Conservation (phyloP, 148 eudicot species). For the Amaranthus palmeri region DNA sequence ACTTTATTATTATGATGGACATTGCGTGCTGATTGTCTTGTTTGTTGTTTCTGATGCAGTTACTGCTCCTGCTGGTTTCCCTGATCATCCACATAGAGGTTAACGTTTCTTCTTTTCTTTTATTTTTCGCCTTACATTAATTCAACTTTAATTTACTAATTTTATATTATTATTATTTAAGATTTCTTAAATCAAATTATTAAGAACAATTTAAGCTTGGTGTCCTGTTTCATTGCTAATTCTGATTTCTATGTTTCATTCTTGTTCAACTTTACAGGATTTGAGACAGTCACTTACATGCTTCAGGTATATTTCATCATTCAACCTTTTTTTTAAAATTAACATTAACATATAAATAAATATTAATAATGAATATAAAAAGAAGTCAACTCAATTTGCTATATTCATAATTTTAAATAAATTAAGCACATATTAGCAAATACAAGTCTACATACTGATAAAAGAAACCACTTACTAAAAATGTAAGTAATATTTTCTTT, state of each 20-base stretch:
- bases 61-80: constrained; percentile 86
- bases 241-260: background rate
- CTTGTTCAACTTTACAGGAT: constrained; percentile 43
- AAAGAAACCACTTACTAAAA: too few species aligned
- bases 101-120: too few species aligned
- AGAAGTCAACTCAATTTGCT: too few species aligned
- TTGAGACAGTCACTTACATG: constrained; percentile 94
- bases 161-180: background rate
- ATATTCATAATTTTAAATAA: too few species aligned
- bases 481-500: too few species aligned
- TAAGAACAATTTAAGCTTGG: background rate
- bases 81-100: constrained; percentile 99
- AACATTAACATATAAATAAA: constrained; percentile 28
- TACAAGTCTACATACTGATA: too few species aligned
- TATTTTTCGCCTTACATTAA: background rate
- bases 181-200: too few species aligned
- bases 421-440: too few species aligned
- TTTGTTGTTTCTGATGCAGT: constrained; percentile 32
- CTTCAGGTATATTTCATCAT: constrained; percentile 49
- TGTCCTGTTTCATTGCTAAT: background rate
- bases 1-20: too few species aligned
- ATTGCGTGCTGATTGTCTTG: background rate
- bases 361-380: too few species aligned
- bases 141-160: too few species aligned
- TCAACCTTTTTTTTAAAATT: background rate